Base-by-base conservation (phyloP, 2,329 filamentous ascomycete genomes). In the Cordyceps pruinosa region DNA sequence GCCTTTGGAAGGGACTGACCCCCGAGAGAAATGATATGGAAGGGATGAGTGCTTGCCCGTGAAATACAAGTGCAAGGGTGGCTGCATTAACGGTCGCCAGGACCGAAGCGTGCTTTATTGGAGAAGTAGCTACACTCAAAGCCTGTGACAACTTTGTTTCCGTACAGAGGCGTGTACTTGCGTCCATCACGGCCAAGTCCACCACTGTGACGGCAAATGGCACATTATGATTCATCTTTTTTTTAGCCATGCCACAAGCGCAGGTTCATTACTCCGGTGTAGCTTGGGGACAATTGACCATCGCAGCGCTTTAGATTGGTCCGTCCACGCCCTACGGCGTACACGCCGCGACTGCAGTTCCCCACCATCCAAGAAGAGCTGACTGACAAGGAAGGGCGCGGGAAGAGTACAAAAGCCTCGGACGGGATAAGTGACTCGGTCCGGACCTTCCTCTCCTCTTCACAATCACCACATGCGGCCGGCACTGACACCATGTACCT, bases 231-330 rank as follows among this genome's bases (percentile, higher is more conserved):
- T 19, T 48, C 53, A 56, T 34, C 5, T n/a, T 26, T 6, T 39
- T 1, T 8, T 46, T 5, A 21, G n/a, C 34, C 1, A 25, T 10
- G 26, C 34, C 19, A 25, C 53, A 42, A 42, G 25, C 26, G 12
- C n/a, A 34, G 25, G n/a, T 23, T 19, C 39, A 13, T 19, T 28
- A 12, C 23, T 10, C 13, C 15, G 6, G 17, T 48, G 23, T 39
- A 39, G 53, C 53, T 42, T n/a, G n/a, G n/a, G n/a, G n/a, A n/a
- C 15, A 12, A n/a, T 42, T 56, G 53, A 56, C 53, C n/a, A 56
- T 49, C 49, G 4, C 45, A 28, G 42, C 26, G 13, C 34, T 37
- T 32, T 2, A 34, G 45, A 56, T 56, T 56, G 53, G 53, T 56
- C 45, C 53, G 15, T 30, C n/a, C 32, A 47, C 53, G 53, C 53